phyloP scores from a whole-genome alignment of 164 flowering plant genomes.

The Tetrastigma voinierianum region DNA sequence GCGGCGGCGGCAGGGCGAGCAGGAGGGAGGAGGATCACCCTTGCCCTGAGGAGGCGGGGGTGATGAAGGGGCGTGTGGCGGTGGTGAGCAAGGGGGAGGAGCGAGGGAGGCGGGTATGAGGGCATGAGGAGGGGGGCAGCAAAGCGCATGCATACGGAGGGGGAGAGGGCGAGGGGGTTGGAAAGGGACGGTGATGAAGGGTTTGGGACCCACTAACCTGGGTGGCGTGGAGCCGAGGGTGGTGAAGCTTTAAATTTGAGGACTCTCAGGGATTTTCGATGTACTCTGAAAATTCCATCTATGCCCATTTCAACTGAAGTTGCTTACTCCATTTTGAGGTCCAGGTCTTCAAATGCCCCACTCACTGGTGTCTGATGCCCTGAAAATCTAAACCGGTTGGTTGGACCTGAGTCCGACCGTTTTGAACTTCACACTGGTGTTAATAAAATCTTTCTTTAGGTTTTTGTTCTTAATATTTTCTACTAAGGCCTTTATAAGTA shows the following conservation, averaged over 20 bases:
- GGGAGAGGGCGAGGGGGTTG: conserved; percentile 2
- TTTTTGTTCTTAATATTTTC: no score
- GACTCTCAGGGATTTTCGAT: conserved; percentile 41
- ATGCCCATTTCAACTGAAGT: conserved; percentile 65
- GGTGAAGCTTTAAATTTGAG: conserved; percentile 58
- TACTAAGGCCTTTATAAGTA: no score
- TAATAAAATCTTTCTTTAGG: no score
- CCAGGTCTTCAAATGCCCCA: conserved; percentile 49
- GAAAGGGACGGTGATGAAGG: conserved; percentile 85
- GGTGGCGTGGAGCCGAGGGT: conserved; percentile 71
- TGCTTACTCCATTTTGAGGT: conserved; percentile 53
- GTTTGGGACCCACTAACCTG: conserved; percentile 89
- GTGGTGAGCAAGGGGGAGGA: conserved; percentile 64
- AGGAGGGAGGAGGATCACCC: conserved; percentile 73
- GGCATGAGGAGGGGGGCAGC: conserved; percentile 53
- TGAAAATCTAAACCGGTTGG: conserved; percentile 14
- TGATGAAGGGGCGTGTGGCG: conserved; percentile 65
- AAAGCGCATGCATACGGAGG: conserved; percentile 67
- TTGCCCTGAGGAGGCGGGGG: conserved; percentile 40
- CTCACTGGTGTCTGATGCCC: conserved; percentile 47
- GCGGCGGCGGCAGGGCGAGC: conserved; percentile 61
- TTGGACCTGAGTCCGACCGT: conserved; percentile 73
- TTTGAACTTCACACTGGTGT: conserved; percentile 80
- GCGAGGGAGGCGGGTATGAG: conserved; percentile 46
- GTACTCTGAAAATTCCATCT: conserved; percentile 78